Conservation (phyloP, 345 rosid genomes). For the Combretum micranthum region DNA sequence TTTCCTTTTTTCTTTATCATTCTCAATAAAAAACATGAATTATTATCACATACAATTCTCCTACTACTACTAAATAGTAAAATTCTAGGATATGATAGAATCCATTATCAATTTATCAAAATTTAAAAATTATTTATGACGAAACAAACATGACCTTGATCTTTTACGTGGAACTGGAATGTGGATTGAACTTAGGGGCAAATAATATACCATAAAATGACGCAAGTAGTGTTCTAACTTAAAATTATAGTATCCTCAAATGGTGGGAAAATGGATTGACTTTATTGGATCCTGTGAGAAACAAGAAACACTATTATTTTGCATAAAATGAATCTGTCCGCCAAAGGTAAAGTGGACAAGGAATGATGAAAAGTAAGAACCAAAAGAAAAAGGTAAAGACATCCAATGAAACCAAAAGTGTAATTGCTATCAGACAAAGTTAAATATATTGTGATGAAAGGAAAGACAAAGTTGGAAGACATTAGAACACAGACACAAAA, state of each 20-base stretch:
- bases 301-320: background rate
- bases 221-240: slow-evolving; percentile 4
- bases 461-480: background rate
- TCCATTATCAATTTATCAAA: no score
- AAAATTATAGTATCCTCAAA: background rate
- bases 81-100: no score
- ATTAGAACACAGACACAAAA: background rate
- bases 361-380: slow-evolving; percentile 52
- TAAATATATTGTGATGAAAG: background rate
- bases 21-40: no score
- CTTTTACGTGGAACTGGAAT: no score
- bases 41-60: no score
- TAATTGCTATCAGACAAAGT: slow-evolving; percentile 20
- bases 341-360: slow-evolving; percentile 35
- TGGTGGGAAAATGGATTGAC: slow-evolving; percentile 34
- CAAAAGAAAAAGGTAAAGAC: slow-evolving; percentile 29
- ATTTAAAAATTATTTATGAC: no score
- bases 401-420: slow-evolving; percentile 24
- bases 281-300: slow-evolving; percentile 75
- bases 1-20: no score
- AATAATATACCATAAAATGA: no score
- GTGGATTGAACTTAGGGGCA: no score
- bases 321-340: slow-evolving; percentile 4
- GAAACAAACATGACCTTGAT: no score
- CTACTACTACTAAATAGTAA: no score